These are phyloP conservation scores for Gliomastix tumulicola DNA, from an alignment of 2,329 filamentous ascomycete genomes.

Conservation along the genomic window DNA sequence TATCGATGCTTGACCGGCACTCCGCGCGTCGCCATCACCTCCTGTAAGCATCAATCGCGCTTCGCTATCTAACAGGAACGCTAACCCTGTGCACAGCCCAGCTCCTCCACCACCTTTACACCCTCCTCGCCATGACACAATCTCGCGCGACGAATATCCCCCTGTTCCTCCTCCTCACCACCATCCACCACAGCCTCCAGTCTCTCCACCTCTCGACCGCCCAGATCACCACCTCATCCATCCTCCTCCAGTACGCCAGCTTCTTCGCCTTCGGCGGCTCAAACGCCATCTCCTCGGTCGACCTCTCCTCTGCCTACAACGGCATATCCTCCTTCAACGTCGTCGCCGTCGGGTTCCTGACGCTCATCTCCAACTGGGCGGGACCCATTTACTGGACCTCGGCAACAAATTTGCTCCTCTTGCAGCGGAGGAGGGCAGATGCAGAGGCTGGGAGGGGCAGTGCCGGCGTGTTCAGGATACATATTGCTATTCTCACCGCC, in stretches of 20 bases:
- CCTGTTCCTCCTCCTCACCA: conserved; percentile 68
- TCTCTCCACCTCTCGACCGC: conserved; percentile 38
- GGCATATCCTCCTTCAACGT: conserved; percentile 78
- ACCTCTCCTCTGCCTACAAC: conserved; percentile 92
- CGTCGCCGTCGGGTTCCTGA: conserved; percentile 71
- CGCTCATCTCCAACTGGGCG: conserved; percentile 87
- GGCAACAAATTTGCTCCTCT: conserved; percentile 53
- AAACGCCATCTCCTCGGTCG: conserved; percentile 93
- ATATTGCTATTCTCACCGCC: conserved; percentile 60
- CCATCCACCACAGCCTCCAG: conserved; percentile 45
- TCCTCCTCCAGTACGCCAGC: conserved; percentile 72
- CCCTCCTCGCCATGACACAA: conserved; percentile 79
- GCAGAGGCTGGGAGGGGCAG: conserved; percentile 15
- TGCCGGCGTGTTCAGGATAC: conserved; percentile 29
- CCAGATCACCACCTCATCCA: conserved; percentile 61
- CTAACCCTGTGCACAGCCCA: conserved; percentile 14
- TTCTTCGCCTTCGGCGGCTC: conserved; percentile 91
- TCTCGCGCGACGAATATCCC: conserved; percentile 81
- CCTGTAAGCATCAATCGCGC: conserved; percentile 16
- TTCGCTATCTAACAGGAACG: conserved; percentile 6
- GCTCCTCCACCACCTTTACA: conserved; percentile 63
- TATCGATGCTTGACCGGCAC: conserved; percentile 26
- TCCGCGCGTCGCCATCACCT: conserved; percentile 11
- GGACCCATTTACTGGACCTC: conserved; percentile 83
- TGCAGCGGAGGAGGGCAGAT: too few species aligned